These are phyloP conservation scores for Boletus calvinii DNA, from an alignment of 1,284 basidiomycete genomes.

Conservation along the genomic window DNA sequence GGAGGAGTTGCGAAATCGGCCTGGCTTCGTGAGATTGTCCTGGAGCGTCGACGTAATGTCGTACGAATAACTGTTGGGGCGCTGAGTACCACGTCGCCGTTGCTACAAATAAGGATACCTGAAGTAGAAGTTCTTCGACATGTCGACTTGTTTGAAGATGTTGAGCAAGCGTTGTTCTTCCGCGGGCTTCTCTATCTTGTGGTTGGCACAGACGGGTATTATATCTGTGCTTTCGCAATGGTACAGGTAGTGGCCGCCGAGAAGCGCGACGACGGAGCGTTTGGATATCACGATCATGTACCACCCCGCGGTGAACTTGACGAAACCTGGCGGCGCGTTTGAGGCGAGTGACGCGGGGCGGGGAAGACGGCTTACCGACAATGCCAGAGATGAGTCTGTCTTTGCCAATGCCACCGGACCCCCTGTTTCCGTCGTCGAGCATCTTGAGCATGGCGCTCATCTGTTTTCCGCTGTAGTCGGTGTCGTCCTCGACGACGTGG, in stretches of 20 bases:
- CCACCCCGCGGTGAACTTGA: conserved; percentile 89
- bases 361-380: conserved; percentile 46
- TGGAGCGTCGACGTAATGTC: conserved; percentile 96
- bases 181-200: conserved; percentile 77
- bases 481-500: conserved; percentile 80
- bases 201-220: conserved; percentile 68
- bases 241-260: conserved; percentile 97
- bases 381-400: conserved; percentile 80
- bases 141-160: conserved; percentile 96
- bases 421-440: conserved; percentile 92
- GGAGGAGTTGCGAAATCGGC: conserved; percentile 41
- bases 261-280: conserved; percentile 87
- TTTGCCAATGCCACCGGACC: conserved; percentile 83
- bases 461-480: conserved; percentile 85
- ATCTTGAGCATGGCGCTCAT: conserved; percentile 90
- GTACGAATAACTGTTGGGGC: conserved; percentile 79
- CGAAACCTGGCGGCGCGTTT: conserved; percentile 58
- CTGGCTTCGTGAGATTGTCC: conserved; percentile 77
- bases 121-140: conserved; percentile 99
- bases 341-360: neutral
- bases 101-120: conserved; percentile 52
- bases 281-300: conserved; percentile 91
- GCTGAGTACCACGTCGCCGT: conserved; percentile 3
- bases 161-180: conserved; percentile 87
- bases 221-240: conserved; percentile 95